These are phyloP conservation scores for Boletellus ananas DNA, from an alignment of 768 basidiomycete species.

Conservation along the genomic window DNA sequence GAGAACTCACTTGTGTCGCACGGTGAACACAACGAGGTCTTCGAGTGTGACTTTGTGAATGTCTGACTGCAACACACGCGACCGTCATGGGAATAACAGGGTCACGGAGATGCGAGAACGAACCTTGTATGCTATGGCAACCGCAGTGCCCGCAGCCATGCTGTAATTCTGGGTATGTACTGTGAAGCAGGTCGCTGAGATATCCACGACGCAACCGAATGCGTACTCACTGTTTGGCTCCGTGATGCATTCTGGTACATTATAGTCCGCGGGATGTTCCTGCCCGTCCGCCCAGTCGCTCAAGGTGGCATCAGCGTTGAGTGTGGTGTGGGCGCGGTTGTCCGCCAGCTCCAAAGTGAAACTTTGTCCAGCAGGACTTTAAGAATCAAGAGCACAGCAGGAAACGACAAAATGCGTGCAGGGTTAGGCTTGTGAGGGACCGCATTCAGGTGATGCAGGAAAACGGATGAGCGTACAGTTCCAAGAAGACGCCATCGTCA, in stretches of 20 bases:
- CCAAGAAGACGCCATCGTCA: not conserved
- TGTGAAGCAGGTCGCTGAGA: conserved; percentile 1
- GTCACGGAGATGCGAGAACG: not conserved
- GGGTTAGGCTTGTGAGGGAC: no score
- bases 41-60: not conserved
- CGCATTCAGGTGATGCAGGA: not conserved
- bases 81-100: not conserved
- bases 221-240: conserved; percentile 14
- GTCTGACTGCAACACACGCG: not conserved
- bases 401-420: no score
- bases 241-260: not conserved
- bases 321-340: conserved; percentile 2
- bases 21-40: conserved; percentile 1
- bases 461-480: conserved; percentile 7
- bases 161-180: conserved; percentile 14
- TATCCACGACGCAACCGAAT: not conserved
- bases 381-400: no score
- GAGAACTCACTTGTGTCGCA: not conserved
- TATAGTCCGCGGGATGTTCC: conserved; percentile 1
- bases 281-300: conserved; percentile 3
- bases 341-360: conserved; percentile 4
- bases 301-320: accelerated
- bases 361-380: not conserved
- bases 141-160: conserved; percentile 6
- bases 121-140: conserved; percentile 13